A percentile compares a stretch with the other conserved stretches of the same genome.
These are phyloP conservation scores for Calonectria pseudoturangicola DNA, from an alignment of 2,329 filamentous ascomycete genomes.

Conservation along the genomic window DNA sequence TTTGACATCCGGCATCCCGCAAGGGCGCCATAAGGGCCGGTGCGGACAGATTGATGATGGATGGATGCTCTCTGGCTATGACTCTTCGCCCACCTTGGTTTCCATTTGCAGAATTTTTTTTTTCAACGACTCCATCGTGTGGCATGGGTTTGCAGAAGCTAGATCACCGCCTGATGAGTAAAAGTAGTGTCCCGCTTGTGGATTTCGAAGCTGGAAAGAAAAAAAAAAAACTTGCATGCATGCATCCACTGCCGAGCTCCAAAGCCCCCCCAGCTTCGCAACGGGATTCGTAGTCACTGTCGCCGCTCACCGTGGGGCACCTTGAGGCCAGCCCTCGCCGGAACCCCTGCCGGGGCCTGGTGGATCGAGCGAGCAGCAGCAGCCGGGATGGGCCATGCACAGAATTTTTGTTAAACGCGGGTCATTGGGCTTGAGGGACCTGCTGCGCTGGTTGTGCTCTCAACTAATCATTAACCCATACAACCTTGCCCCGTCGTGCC, in stretches of 20 bases:
- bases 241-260: slow-evolving; percentile 21
- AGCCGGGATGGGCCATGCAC: slow-evolving; percentile 48
- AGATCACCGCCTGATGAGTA: not conserved
- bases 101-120: slow-evolving; percentile 13
- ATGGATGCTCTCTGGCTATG: not conserved
- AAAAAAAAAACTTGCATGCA: slow-evolving; percentile 19
- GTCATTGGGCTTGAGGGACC: slow-evolving; percentile 30
- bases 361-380: not conserved
- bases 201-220: not conserved
- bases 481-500: slow-evolving; percentile 29
- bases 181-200: slow-evolving; percentile 9
- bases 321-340: slow-evolving; percentile 21
- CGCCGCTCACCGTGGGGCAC: slow-evolving; percentile 33
- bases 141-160: slow-evolving; percentile 4
- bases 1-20: slow-evolving; percentile 20
- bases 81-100: not conserved
- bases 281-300: slow-evolving; percentile 7
- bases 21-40: slow-evolving; percentile 28
- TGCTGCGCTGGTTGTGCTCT: slow-evolving; percentile 38
- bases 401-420: slow-evolving; percentile 40
- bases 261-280: slow-evolving; percentile 10
- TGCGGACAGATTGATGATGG: not conserved
- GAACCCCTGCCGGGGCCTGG: slow-evolving; percentile 11
- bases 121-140: slow-evolving; percentile 19
- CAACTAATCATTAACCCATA: slow-evolving; percentile 30